Evolutionary conservation across 805 yeast species (phyloP).

Genomic region (Jamesozyma lodderae): DNA sequence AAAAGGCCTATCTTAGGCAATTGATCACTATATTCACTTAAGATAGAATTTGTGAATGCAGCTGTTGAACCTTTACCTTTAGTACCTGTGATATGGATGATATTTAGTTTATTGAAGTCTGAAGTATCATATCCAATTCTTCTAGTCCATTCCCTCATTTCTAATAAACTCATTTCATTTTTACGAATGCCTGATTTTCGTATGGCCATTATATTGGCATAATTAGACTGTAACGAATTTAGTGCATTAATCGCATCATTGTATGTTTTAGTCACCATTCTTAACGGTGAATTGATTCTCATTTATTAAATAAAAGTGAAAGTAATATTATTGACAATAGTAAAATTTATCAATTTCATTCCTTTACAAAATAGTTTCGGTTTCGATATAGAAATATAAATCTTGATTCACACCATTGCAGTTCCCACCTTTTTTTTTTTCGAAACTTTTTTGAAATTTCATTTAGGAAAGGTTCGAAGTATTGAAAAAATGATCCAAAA

Average conservation of each 20-base stretch:
- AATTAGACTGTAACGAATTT: slow-evolving; percentile 84
- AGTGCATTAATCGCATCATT: slow-evolving; percentile 77
- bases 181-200: slow-evolving; percentile 59
- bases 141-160: slow-evolving; percentile 75
- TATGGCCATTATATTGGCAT: slow-evolving; percentile 77
- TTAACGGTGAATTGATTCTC: slow-evolving; percentile 13
- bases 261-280: slow-evolving; percentile 23
- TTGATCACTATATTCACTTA: slow-evolving; percentile 46
- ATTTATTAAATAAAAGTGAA: slow-evolving; percentile 6
- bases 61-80: slow-evolving; percentile 98
- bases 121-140: slow-evolving; percentile 56
- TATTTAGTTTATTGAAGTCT: slow-evolving; percentile 66
- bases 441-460: no score
- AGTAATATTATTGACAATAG: neutral
- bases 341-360: no score
- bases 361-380: no score
- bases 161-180: slow-evolving; percentile 64
- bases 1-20: slow-evolving; percentile 71
- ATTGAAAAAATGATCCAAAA: no score
- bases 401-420: no score
- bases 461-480: no score
- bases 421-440: no score
- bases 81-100: slow-evolving; percentile 92
- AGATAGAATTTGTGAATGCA: slow-evolving; percentile 80
- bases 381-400: no score